Conservation (phyloP, 1,139 yeast species). For the Nematodospora anomalae region DNA sequence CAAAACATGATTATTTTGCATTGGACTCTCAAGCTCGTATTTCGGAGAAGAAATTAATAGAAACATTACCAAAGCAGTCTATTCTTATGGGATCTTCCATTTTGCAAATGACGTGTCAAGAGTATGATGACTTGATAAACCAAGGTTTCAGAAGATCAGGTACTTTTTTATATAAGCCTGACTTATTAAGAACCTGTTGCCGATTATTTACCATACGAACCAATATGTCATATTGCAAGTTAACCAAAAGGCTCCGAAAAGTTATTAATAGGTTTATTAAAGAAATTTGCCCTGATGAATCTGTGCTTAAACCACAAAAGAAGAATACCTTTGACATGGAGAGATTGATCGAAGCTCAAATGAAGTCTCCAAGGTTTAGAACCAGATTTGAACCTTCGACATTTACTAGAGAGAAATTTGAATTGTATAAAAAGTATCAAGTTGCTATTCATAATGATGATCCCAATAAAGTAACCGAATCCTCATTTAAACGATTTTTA, state of each 20-base stretch:
- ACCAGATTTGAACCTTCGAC: slow-evolving; percentile 55
- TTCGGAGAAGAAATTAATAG: not conserved
- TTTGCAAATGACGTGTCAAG: slow-evolving; percentile 46
- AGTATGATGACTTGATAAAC: slow-evolving; percentile 66
- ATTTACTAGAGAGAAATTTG: slow-evolving; percentile 61
- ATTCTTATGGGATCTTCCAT: slow-evolving; percentile 51
- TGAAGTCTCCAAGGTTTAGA: slow-evolving; percentile 35
- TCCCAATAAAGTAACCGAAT: slow-evolving; percentile 42
- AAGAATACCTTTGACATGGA: slow-evolving; percentile 21
- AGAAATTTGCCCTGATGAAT: slow-evolving; percentile 26
- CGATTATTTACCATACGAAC: slow-evolving; percentile 81
- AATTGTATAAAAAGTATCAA: slow-evolving; percentile 71
- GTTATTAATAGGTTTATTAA: slow-evolving; percentile 62
- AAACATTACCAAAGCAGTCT: slow-evolving; percentile 22
- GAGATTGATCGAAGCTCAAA: slow-evolving; percentile 24
- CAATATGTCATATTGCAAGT: slow-evolving; percentile 39
- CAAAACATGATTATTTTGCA: slow-evolving; percentile 42
- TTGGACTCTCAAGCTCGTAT: slow-evolving; percentile 23
- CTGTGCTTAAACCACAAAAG: slow-evolving; percentile 7
- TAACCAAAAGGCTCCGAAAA: slow-evolving; percentile 68
- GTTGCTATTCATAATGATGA: slow-evolving; percentile 63
- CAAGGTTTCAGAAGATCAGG: slow-evolving; percentile 84
- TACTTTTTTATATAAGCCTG: slow-evolving; percentile 68
- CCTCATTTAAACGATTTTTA: slow-evolving; percentile 61
- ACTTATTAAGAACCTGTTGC: slow-evolving; percentile 73